Conservation (phyloP, 352 stramenopile genomes). For the Globisporangium cystogenes region DNA sequence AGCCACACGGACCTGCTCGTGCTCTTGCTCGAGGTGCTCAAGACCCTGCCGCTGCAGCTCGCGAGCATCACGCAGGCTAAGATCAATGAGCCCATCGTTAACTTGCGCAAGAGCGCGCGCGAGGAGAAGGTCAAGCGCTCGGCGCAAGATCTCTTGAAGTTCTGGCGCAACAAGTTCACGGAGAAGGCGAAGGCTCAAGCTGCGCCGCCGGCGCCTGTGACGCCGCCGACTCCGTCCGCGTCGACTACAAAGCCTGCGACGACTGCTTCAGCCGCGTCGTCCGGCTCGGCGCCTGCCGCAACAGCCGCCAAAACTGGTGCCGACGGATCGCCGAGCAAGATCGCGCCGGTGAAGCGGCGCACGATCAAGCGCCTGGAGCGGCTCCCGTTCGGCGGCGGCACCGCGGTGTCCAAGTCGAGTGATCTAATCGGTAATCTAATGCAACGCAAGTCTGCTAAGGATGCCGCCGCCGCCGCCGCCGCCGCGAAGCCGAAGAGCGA, state of each 20-base stretch:
- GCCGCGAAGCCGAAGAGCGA: slow-evolving; percentile 28
- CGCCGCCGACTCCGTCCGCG: no score
- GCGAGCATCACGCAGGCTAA: slow-evolving; percentile 82
- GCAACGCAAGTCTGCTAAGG: slow-evolving; percentile 77
- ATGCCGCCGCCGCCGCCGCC: slow-evolving; percentile 24
- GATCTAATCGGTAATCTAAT: slow-evolving; percentile 81
- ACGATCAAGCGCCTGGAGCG: slow-evolving; percentile 78
- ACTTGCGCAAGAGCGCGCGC: slow-evolving; percentile 71
- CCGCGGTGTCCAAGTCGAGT: slow-evolving; percentile 59
- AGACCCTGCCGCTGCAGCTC: slow-evolving; percentile 76
- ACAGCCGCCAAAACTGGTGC: neutral
- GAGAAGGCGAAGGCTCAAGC: slow-evolving; percentile 61
- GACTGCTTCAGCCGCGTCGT: neutral
- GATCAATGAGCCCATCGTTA: slow-evolving; percentile 88
- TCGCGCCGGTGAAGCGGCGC: slow-evolving; percentile 53
- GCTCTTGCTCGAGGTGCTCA: slow-evolving; percentile 75
- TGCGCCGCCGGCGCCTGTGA: slow-evolving; percentile 15
- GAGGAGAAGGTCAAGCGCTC: slow-evolving; percentile 76
- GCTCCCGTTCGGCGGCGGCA: slow-evolving; percentile 52
- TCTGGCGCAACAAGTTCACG: slow-evolving; percentile 81
- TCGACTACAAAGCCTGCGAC: neutral
- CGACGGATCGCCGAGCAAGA: slow-evolving; percentile 18
- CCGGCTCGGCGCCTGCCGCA: neutral
- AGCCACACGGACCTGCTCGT: slow-evolving; percentile 78
- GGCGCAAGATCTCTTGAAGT: slow-evolving; percentile 81